Base-by-base conservation (phyloP, 164 flowering plant species). In the Euptelea pleiosperma region DNA sequence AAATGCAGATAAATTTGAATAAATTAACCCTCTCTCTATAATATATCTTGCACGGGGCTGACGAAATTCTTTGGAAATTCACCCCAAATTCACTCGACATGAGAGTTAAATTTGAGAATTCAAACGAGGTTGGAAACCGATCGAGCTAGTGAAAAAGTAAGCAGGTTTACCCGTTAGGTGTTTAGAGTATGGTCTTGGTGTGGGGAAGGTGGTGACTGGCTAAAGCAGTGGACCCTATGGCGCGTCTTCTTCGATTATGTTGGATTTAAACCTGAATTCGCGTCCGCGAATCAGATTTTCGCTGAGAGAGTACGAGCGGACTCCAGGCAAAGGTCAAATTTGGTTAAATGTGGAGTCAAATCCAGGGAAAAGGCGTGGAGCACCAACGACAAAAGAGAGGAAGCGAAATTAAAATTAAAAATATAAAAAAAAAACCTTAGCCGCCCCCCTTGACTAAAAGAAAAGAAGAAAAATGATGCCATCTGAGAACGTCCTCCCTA, bases 51-150 rank as follows among this genome's bases (percentile, higher is more conserved):
- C 15, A 31, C 15, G 19, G 8, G 19, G 2, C 39, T n/a, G 45
- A 30, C 24, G 16, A 60, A 48, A 45, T 55, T 53, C 59, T 35
- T 11, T 49, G 39, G 71, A 73, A 78, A 78, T 72, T 68, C 75
- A 63, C 65, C 58, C 73, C 33, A 75, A 74, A 78, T 78, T 73
- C 74, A 63, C 62, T 43, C 34, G 39, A 67, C 67, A 70, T 72
- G 69, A 58, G 48, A 35, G 73, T 63, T 65, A 73, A 70, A 66
- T 70, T 67, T 52, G 43, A 22, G 24, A 24, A 31, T 57, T 50
- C 49, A 41, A 49, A 56, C 19, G 6, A 21, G 18, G 19, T 4
- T 15, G 62, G 50, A 6, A 51, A 70, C 73, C 64, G 73, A 71
- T 29, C 0, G 4, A 44, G 61, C 8, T 57, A 70, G 73, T 62